These are phyloP conservation scores for Leccinum subgranulosum DNA, from an alignment of 768 basidiomycete genomes.

Conservation along the genomic window DNA sequence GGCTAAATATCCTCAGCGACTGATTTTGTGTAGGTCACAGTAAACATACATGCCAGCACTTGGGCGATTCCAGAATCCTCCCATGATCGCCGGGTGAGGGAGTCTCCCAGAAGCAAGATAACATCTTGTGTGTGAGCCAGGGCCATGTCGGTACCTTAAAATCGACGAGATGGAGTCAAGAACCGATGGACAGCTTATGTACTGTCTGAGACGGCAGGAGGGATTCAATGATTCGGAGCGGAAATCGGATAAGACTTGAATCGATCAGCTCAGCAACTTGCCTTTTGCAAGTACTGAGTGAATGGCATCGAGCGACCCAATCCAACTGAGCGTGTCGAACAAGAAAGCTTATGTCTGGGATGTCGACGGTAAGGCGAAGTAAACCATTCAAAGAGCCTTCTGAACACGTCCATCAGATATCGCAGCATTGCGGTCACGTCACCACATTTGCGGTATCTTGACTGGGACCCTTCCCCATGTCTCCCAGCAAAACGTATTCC, in stretches of 20 bases:
- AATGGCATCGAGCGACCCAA: slow-evolving; percentile 25
- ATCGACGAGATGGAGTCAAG: neutral
- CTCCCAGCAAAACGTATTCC: slow-evolving; percentile 93
- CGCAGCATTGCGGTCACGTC: slow-evolving; percentile 70
- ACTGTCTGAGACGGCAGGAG: no score
- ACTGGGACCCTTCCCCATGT: slow-evolving; percentile 92
- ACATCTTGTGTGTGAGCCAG: slow-evolving; percentile 54
- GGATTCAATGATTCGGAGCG: slow-evolving; percentile 11
- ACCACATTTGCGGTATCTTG: slow-evolving; percentile 82
- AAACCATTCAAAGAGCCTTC: neutral
- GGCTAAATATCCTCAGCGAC: slow-evolving; percentile 41
- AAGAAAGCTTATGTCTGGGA: slow-evolving; percentile 87
- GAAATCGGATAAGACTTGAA: slow-evolving; percentile 10
- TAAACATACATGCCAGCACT: slow-evolving; percentile 46
- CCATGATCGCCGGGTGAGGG: slow-evolving; percentile 72
- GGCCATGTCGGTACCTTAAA: slow-evolving; percentile 38
- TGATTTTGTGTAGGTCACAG: neutral
- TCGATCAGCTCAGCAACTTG: neutral
- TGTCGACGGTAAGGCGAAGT: slow-evolving; percentile 57
- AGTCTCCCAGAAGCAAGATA: slow-evolving; percentile 79
- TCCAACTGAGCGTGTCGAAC: slow-evolving; percentile 72
- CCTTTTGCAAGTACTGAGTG: neutral
- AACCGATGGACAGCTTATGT: no score
- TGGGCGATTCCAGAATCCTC: slow-evolving; percentile 62
- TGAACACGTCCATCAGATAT: slow-evolving; percentile 54